Base-by-base conservation (phyloP, 805 yeast species). In the Debaryomyces castellii region DNA sequence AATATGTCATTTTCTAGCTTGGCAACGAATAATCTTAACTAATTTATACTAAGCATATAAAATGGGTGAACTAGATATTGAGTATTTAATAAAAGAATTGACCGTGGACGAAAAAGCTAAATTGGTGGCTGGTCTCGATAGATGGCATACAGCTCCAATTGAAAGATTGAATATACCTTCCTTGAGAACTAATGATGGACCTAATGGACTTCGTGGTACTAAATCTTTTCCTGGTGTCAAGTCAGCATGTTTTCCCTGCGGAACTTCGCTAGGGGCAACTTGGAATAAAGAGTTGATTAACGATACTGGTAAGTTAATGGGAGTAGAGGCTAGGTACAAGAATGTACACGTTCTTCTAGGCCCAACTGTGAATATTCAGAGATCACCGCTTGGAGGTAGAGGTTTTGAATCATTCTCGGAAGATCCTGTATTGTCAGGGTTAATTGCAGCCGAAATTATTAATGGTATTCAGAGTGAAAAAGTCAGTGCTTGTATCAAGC, bases 131-230 rank as follows among this genome's bases (percentile, higher is more conserved):
- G 68, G 82, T 25, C 55, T 58, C 34, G 82, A 77, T 54, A 67
- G 67, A 57, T 78, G 82, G 82, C 81, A 77, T 59, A 78, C 82
- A 1, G 51, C 44, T 42, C 54, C 71, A 0, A 63, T 78, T 22
- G 59, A 55, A 23, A 48, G 75, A 35, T 55, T 76, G 24, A 68
- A 66, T 16, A 56, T 80, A 33, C 83, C 82, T 2, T 59, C 74
- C 0, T 47, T 80, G 4, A 67, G 84, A 54, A 55, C 75, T 28
- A 53, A 60, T 27, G 70, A 65, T 42, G 69, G 70, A 3, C 69
- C 68, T 5, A 65, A 65, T 42, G 70, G 70, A 5, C 57, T 63
- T 10, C 51, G 70, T 45, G 70, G 69, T 18, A 61, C 66, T 12
- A 59, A 57, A 44, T 56, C 56, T 17, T 57, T 61, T 50, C 54